A percentile compares a stretch with the other conserved stretches of the same genome.
These are phyloP conservation scores for Arxiozyma telluris DNA, from an alignment of 1,139 yeast species.

Conservation along the genomic window DNA sequence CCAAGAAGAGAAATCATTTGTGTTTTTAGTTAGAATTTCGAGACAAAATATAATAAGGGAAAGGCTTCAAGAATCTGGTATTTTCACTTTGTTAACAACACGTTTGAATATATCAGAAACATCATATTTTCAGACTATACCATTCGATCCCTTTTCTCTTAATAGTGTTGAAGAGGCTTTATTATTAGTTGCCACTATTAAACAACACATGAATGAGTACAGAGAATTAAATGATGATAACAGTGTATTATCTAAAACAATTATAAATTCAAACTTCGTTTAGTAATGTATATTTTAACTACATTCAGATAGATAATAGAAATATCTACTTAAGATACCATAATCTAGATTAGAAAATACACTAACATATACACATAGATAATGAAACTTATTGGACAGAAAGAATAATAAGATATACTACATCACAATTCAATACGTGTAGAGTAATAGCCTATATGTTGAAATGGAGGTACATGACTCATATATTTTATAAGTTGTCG, in stretches of 20 bases:
- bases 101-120: not conserved
- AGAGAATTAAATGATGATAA: not conserved
- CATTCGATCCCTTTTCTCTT: not conserved
- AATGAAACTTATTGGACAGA: too few relatives aligned
- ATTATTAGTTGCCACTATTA: constrained; percentile 8
- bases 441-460: too few relatives aligned
- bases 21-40: constrained; percentile 60
- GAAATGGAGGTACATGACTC: too few relatives aligned
- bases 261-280: constrained; percentile 4
- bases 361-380: too few relatives aligned
- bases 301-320: not conserved
- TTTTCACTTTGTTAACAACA: constrained; percentile 17
- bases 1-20: constrained; percentile 46
- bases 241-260: not conserved
- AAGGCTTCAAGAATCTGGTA: constrained; percentile 30
- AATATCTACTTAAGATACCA: too few relatives aligned
- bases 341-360: too few relatives aligned
- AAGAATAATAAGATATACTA: too few relatives aligned
- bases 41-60: constrained; percentile 34
- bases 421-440: too few relatives aligned
- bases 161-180: constrained; percentile 15
- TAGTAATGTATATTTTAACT: not conserved
- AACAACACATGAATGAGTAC: not conserved
- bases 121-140: not conserved
- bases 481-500: too few relatives aligned